These are phyloP conservation scores for Serpula lacrymans DNA, from an alignment of 768 basidiomycete species.

Conservation along the genomic window DNA sequence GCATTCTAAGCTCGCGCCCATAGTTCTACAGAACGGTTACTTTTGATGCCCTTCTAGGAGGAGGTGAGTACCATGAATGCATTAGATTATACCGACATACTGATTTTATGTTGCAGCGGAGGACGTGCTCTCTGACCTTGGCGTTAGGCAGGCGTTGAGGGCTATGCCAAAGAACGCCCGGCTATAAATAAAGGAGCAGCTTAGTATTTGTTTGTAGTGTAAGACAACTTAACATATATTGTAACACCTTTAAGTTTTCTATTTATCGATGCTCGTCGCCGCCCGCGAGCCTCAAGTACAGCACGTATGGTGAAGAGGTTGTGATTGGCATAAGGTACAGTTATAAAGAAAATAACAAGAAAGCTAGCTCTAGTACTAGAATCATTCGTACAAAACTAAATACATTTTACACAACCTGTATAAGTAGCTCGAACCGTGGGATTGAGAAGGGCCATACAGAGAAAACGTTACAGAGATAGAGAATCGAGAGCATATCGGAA, in stretches of 20 bases:
- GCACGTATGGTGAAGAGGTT: constrained; percentile 23
- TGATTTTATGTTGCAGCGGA: constrained; percentile 45
- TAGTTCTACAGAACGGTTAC: constrained; percentile 29
- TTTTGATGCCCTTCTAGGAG: constrained; percentile 58
- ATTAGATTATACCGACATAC: constrained; percentile 3
- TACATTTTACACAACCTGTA: no score
- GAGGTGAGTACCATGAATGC: constrained; percentile 34
- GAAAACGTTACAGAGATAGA: not conserved
- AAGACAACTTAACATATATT: constrained; percentile 16
- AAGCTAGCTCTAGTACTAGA: not conserved
- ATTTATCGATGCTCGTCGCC: not conserved
- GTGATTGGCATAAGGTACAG: constrained; percentile 39
- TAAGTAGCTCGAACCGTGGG: no score
- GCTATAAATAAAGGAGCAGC: constrained; percentile 36
- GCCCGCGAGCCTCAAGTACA: constrained; percentile 17
- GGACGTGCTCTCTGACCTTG: constrained; percentile 74
- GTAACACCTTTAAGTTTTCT: not conserved
- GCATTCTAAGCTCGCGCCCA: not conserved
- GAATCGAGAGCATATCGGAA: no score
- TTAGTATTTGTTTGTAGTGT: constrained; percentile 11
- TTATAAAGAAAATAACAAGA: constrained; percentile 14
- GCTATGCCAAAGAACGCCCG: constrained; percentile 68
- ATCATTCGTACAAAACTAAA: not conserved
- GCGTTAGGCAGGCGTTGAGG: constrained; percentile 77
- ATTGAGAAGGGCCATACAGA: not conserved